phyloP scores from a whole-genome alignment of 2,329 filamentous ascomycete genomes.

The Parascedosporium putredinis region DNA sequence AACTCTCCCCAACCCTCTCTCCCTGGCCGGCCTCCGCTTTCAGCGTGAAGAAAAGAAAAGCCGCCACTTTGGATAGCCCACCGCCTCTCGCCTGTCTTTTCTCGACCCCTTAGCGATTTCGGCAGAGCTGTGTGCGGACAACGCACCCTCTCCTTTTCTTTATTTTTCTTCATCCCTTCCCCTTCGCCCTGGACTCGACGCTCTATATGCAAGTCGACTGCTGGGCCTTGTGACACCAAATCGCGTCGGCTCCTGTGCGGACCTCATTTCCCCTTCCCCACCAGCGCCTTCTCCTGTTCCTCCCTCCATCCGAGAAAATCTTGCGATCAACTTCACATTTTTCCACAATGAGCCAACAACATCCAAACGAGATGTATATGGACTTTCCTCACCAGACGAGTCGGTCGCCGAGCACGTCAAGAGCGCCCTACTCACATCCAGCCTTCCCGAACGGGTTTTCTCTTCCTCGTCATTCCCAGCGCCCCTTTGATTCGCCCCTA shows the following conservation, averaged over 20 bases:
- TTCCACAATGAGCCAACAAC: conserved; percentile 38
- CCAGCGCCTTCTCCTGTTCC: background rate
- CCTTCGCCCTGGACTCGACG: conserved; percentile 7
- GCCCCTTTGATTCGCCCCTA: conserved; percentile 67
- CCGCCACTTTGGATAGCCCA: background rate
- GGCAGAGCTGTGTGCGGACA: background rate
- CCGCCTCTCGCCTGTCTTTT: background rate
- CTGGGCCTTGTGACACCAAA: background rate
- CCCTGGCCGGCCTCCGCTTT: background rate
- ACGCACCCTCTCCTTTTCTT: background rate
- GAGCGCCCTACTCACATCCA: conserved; percentile 40
- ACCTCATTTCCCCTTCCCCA: background rate
- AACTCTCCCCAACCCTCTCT: background rate
- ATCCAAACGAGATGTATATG: conserved; percentile 59
- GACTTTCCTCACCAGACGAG: conserved; percentile 47
- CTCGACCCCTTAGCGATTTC: background rate
- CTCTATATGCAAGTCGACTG: conserved; percentile 9
- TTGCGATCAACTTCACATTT: too few relatives aligned
- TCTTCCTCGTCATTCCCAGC: conserved; percentile 46
- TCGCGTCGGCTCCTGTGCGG: conserved; percentile 1
- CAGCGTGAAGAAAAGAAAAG: background rate
- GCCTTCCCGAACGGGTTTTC: conserved; percentile 40
- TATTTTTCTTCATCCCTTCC: conserved; percentile 1
- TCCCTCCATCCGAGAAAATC: background rate
- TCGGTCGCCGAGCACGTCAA: conserved; percentile 58